Percentiles rank a stretch among this genome's conserved stretches.
Evolutionary conservation across 139 green algal genomes (phyloP).

Genomic region (Nannochloris sp.): DNA sequence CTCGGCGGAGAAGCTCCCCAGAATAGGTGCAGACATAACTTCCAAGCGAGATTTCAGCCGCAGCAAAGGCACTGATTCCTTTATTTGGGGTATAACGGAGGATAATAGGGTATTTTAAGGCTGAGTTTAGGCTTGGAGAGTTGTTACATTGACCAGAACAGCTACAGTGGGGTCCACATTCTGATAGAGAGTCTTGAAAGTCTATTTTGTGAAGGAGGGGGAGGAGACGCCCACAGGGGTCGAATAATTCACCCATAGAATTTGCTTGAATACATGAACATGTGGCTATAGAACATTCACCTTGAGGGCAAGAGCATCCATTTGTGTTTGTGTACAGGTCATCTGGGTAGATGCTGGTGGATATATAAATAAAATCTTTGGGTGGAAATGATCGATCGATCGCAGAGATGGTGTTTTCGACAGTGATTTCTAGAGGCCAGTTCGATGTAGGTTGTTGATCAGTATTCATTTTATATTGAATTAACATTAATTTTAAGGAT

Average conservation of each 20-base stretch:
- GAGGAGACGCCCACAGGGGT: background rate
- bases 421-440: too few relatives aligned
- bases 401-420: too few relatives aligned
- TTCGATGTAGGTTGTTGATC: too few relatives aligned
- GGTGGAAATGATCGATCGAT: too few relatives aligned
- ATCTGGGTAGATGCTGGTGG: too few relatives aligned
- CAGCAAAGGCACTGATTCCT: slow-evolving; percentile 28
- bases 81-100: slow-evolving; percentile 18
- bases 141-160: slow-evolving; percentile 9
- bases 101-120: background rate
- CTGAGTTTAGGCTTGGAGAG: background rate
- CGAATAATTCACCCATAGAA: background rate
- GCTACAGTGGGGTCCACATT: slow-evolving; percentile 35
- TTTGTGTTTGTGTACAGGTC: too few relatives aligned
- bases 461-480: too few relatives aligned
- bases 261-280: background rate
- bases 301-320: slow-evolving; percentile 3
- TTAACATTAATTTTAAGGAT: too few relatives aligned
- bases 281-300: background rate
- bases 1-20: slow-evolving; percentile 35
- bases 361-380: too few relatives aligned
- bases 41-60: slow-evolving; percentile 18
- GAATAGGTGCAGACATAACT: slow-evolving; percentile 42
- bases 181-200: background rate
- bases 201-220: background rate